Percentiles rank a stretch among this genome's conserved stretches.
phyloP scores from a whole-genome alignment of 768 basidiomycete species.

The Gloeopeniophorella convolvens region DNA sequence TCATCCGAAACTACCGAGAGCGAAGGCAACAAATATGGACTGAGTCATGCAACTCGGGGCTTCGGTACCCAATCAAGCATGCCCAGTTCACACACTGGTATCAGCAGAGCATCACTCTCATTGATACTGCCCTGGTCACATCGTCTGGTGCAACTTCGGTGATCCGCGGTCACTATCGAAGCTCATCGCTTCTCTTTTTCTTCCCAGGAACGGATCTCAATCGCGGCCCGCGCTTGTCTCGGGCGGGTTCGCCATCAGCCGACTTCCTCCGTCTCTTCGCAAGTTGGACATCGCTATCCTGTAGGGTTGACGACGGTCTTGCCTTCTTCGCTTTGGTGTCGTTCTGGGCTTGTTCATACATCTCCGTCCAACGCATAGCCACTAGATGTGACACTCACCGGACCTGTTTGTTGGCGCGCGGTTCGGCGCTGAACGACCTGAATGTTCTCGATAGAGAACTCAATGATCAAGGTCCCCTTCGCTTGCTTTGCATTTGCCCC shows the following conservation, averaged over 20 bases:
- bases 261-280: conserved; percentile 1
- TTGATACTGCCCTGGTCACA: no score
- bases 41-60: no score
- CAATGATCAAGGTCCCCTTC: conserved; percentile 66
- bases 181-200: neutral
- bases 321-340: conserved; percentile 4
- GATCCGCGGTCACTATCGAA: neutral
- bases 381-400: conserved; percentile 22
- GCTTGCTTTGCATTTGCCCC: conserved; percentile 39
- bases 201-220: neutral
- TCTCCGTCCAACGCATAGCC: neutral
- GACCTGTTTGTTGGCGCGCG: conserved; percentile 44
- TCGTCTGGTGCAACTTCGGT: no score
- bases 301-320: neutral
- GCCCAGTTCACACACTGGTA: no score
- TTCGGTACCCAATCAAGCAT: no score
- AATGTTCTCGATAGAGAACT: conserved; percentile 94
- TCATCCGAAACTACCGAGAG: no score
- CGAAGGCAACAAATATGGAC: no score
- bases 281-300: neutral
- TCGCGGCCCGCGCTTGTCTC: neutral
- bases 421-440: conserved; percentile 79
- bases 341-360: neutral
- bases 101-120: no score
- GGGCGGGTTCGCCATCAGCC: neutral